Evolutionary conservation across 2,329 filamentous ascomycete species (phyloP).

Genomic region (Colletotrichum lini): DNA sequence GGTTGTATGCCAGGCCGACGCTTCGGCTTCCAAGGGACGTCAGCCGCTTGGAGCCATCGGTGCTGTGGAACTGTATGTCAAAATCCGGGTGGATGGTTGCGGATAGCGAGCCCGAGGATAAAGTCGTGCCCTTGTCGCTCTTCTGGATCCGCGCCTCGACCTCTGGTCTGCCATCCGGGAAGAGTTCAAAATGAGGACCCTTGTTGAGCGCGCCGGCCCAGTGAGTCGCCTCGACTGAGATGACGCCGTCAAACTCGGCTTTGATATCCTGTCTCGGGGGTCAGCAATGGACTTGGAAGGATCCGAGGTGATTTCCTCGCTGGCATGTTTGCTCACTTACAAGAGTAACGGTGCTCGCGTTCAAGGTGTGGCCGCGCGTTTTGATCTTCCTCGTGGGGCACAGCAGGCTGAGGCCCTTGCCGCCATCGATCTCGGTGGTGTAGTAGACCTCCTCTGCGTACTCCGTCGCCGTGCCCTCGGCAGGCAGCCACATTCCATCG

Average conservation of each 20-base stretch:
- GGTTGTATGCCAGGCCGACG: slow-evolving; percentile 56
- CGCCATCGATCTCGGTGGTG: slow-evolving; percentile 59
- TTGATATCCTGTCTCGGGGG: slow-evolving; percentile 48
- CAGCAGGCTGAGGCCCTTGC: slow-evolving; percentile 65
- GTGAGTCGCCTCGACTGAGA: slow-evolving; percentile 57
- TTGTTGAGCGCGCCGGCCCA: slow-evolving; percentile 55
- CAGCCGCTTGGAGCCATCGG: slow-evolving; percentile 53
- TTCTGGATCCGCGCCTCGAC: slow-evolving; percentile 49
- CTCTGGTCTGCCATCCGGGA: slow-evolving; percentile 52
- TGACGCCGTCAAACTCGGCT: slow-evolving; percentile 57
- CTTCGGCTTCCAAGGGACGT: slow-evolving; percentile 57
- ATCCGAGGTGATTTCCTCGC: not conserved
- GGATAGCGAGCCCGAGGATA: slow-evolving; percentile 54
- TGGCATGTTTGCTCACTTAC: slow-evolving; percentile 29
- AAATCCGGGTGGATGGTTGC: slow-evolving; percentile 55
- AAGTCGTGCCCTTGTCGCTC: slow-evolving; percentile 53
- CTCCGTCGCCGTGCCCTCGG: slow-evolving; percentile 71
- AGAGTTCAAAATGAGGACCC: slow-evolving; percentile 58
- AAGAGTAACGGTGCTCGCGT: slow-evolving; percentile 66
- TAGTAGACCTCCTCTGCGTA: slow-evolving; percentile 76
- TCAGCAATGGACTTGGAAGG: slow-evolving; percentile 11
- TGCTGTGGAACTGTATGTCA: slow-evolving; percentile 56
- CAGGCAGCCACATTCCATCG: slow-evolving; percentile 73
- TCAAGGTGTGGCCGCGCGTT: slow-evolving; percentile 69
- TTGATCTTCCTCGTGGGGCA: slow-evolving; percentile 69